Percentiles rank a stretch among this genome's conserved stretches.
These are phyloP conservation scores for Oenanthe javanica DNA, from an alignment of 140 eudicot genomes.

Conservation along the genomic window DNA sequence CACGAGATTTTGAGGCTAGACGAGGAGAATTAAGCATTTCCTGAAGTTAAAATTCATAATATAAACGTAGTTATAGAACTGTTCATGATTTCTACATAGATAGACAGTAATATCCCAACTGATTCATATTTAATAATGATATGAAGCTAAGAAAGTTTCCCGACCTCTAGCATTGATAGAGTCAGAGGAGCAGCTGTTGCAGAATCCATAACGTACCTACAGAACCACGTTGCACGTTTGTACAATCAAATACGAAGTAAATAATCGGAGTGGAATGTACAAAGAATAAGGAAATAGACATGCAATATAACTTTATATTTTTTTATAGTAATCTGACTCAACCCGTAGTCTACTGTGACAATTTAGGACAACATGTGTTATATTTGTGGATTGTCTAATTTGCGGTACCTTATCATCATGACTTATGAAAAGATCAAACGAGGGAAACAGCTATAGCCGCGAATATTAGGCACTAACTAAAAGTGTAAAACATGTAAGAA, in stretches of 20 bases:
- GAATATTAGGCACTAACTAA: not conserved
- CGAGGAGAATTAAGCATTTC: conserved; percentile 81
- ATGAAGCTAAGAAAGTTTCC: conserved; percentile 10
- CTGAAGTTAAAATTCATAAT: conserved; percentile 27
- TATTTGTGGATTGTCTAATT: not conserved
- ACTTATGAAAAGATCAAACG: not conserved
- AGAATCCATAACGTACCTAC: conserved; percentile 95
- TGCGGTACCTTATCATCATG: not conserved
- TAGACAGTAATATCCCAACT: not conserved
- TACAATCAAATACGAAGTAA: not conserved
- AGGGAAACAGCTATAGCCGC: not conserved
- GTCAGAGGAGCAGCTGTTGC: conserved; percentile 88
- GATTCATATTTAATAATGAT: not conserved
- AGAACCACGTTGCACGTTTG: conserved; percentile 19
- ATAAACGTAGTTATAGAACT: not conserved
- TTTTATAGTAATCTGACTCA: not conserved
- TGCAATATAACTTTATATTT: not conserved
- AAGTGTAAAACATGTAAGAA: not conserved
- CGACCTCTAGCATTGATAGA: conserved; percentile 92
- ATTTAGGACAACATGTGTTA: not conserved
- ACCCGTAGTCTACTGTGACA: not conserved
- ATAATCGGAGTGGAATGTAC: not conserved
- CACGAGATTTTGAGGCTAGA: conserved; percentile 75
- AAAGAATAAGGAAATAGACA: not conserved
- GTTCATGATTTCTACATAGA: not conserved